Base-by-base conservation (phyloP, 805 yeast species). In the Hanseniaspora meyeri region DNA sequence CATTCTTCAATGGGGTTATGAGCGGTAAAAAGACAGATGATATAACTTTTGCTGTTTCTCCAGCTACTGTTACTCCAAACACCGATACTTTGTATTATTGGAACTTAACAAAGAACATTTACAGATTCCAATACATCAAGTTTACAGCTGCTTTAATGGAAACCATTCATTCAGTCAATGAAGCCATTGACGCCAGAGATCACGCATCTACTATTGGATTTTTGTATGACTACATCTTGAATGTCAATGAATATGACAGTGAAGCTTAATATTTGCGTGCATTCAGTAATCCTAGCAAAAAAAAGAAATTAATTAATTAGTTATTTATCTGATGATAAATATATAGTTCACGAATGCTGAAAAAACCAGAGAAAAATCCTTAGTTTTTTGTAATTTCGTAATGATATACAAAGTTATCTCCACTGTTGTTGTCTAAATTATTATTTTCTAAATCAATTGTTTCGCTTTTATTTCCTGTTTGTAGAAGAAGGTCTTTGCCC, bases 31-130 rank as follows among this genome's bases (percentile, higher is more conserved):
- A 62, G 2, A 49, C 57, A 6, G 59, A 58, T 2, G 65, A 66
- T 16, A 59, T 64, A 9, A 62, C 64, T 20, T 46, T 69, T 27
- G 65, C 66, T 45, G 68, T 74, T 17, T 67, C 82, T 0, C 82
- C 85, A 17, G 71, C 73, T 17, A 64, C 79, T 27, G 74, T 77
- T 70, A 70, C 82, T 8, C 85, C 79, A 8, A 81, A 81, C 65
- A 81, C 86, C 2, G 86, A 81, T 65, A 80, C 85, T 12, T 73
- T 74, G 60, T 70, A 76, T 61, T 81, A 81, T 65, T 79, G 83
- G 82, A 66, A 72, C 53, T 70, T 81, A 63, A 73, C 82, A 16
- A 70, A 68, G 54, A 73, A 79, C 64, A 79, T 81, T 57, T 81
- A 73, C 70, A 74, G 86, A 61, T 80, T 70, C 52, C 59, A 62